Percentiles rank a stretch among this genome's conserved stretches.
These are phyloP conservation scores for Curvularia spicifera DNA, from an alignment of 2,329 filamentous ascomycete species.

Conservation along the genomic window DNA sequence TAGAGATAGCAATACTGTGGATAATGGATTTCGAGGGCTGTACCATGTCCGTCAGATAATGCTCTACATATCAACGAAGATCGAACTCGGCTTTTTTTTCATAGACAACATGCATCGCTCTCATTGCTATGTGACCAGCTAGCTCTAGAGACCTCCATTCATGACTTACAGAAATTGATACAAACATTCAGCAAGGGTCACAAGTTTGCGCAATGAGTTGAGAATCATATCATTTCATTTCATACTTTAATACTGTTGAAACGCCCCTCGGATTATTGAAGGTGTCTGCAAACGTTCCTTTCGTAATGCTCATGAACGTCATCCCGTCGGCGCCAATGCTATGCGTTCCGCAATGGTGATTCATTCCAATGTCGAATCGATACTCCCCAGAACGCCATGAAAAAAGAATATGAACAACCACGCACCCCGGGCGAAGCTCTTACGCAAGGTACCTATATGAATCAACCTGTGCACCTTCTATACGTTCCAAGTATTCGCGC, in stretches of 20 bases:
- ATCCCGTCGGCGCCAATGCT: constrained; percentile 19
- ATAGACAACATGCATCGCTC: background rate
- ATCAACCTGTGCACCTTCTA: constrained; percentile 68
- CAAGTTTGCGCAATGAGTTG: background rate
- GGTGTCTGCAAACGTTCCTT: background rate
- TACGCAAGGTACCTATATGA: constrained; percentile 76
- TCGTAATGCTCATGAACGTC: background rate
- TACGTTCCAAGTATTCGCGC: constrained; percentile 77
- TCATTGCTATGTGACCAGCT: background rate
- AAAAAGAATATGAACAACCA: background rate
- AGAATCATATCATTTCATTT: background rate
- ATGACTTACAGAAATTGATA: background rate
- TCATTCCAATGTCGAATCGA: constrained; percentile 7
- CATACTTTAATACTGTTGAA: background rate
- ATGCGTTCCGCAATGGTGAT: constrained; percentile 18
- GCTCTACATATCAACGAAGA: background rate
- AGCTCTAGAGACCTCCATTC: background rate
- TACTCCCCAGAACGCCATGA: constrained; percentile 6
- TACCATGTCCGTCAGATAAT: background rate
- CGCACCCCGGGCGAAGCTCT: background rate
- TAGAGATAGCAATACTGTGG: background rate
- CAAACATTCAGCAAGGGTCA: background rate
- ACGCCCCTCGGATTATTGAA: background rate
- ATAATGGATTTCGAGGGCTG: background rate
- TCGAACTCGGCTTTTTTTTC: background rate